phyloP scores from a whole-genome alignment of 495 filamentous ascomycete genomes.

The Penicillium angulare region DNA sequence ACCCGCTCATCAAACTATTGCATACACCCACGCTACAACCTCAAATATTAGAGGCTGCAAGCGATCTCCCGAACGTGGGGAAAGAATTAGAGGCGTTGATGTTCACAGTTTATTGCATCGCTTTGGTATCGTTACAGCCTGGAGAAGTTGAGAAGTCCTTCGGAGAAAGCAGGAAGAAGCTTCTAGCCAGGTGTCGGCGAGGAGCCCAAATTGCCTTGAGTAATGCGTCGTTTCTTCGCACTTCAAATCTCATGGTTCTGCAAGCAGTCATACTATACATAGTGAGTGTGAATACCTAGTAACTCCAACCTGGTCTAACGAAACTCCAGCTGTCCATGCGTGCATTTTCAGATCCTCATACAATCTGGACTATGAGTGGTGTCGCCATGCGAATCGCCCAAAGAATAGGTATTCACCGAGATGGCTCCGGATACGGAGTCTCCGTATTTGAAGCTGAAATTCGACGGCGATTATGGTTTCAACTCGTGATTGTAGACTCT shows the following conservation, averaged over 20 bases:
- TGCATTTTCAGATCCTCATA: slow-evolving; percentile 35
- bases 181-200: slow-evolving; percentile 41
- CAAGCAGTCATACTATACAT: slow-evolving; percentile 48
- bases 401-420: slow-evolving; percentile 45
- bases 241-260: slow-evolving; percentile 40
- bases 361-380: slow-evolving; percentile 44
- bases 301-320: background rate
- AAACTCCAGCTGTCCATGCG: slow-evolving; percentile 28
- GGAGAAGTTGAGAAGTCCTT: slow-evolving; percentile 41
- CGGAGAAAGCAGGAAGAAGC: slow-evolving; percentile 35
- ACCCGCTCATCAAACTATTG: slow-evolving; percentile 68
- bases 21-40: slow-evolving; percentile 60
- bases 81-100: slow-evolving; percentile 45
- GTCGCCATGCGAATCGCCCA: slow-evolving; percentile 42
- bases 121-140: slow-evolving; percentile 37
- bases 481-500: slow-evolving; percentile 33
- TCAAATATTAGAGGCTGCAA: slow-evolving; percentile 39
- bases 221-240: slow-evolving; percentile 46
- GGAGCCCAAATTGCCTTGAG: slow-evolving; percentile 45
- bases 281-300: slow-evolving; percentile 14
- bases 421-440: slow-evolving; percentile 34
- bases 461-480: slow-evolving; percentile 43
- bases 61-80: slow-evolving; percentile 28
- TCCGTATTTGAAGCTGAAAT: slow-evolving; percentile 46
- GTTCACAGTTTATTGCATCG: slow-evolving; percentile 49